Percentiles rank a stretch among this genome's conserved stretches.
Evolutionary conservation across 2,329 filamentous ascomycete species (phyloP).

Genomic region (Metarhizium robertsii): DNA sequence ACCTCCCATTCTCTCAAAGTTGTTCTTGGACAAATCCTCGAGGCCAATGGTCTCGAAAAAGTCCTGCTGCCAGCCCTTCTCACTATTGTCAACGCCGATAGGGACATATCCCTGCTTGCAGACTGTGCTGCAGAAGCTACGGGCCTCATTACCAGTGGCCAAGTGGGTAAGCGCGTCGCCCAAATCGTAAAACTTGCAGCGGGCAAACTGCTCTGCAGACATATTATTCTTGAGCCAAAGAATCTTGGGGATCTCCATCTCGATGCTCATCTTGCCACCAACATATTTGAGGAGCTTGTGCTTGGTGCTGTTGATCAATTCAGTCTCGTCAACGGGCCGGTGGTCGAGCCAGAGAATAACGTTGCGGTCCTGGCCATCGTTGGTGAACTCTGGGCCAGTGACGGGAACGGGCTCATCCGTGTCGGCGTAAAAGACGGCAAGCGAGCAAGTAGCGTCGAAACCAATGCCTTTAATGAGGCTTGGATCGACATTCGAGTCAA

Average conservation of each 20-base stretch:
- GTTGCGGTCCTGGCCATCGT: constrained; percentile 78
- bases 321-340: constrained; percentile 80
- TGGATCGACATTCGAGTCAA: constrained; percentile 70
- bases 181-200: constrained; percentile 96
- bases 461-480: constrained; percentile 78
- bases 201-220: constrained; percentile 79
- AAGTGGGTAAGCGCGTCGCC: constrained; percentile 89
- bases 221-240: constrained; percentile 98
- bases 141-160: constrained; percentile 82
- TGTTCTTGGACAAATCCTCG: constrained; percentile 71
- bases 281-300: constrained; percentile 95
- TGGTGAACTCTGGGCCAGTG: constrained; percentile 70
- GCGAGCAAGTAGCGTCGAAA: constrained; percentile 97
- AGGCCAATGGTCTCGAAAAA: constrained; percentile 83
- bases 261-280: constrained; percentile 95
- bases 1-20: constrained; percentile 89
- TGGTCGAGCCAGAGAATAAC: constrained; percentile 98
- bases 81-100: constrained; percentile 92
- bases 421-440: constrained; percentile 81
- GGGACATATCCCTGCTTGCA: constrained; percentile 97
- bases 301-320: constrained; percentile 83
- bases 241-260: constrained; percentile 99
- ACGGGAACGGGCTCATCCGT: constrained; percentile 88
- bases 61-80: constrained; percentile 97
- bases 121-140: constrained; percentile 91